Evolutionary conservation across 2,329 filamentous ascomycete genomes (phyloP).

Genomic region (Dendrostoma leiphaemia): DNA sequence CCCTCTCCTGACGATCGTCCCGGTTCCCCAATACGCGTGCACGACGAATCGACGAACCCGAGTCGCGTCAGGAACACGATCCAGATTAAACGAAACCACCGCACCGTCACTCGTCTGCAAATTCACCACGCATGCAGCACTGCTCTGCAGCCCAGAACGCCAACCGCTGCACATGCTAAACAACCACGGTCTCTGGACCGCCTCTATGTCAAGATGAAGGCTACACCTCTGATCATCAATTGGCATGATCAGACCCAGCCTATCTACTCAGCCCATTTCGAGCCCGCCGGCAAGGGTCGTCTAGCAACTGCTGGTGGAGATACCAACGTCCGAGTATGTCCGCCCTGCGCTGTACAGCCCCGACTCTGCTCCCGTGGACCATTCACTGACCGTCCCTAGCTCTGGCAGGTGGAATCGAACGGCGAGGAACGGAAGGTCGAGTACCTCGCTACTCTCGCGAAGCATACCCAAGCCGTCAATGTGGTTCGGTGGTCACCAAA

Average conservation of each 20-base stretch:
- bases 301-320: constrained; percentile 94
- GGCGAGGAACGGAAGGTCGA: constrained; percentile 87
- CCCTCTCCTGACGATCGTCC: not conserved
- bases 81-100: not conserved
- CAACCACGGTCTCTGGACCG: constrained; percentile 7
- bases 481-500: constrained; percentile 94
- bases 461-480: constrained; percentile 97
- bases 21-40: not conserved
- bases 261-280: constrained; percentile 96
- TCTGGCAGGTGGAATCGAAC: constrained; percentile 86
- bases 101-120: not conserved
- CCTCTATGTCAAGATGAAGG: constrained; percentile 71
- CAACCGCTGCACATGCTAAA: constrained; percentile 1
- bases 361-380: not conserved
- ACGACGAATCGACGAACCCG: not conserved
- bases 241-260: constrained; percentile 98
- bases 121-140: not conserved
- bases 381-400: constrained; percentile 42
- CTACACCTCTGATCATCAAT: constrained; percentile 91
- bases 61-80: not conserved
- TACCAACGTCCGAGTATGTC: constrained; percentile 84
- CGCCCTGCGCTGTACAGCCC: not conserved
- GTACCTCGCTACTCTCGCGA: constrained; percentile 86
- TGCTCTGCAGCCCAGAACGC: not conserved
- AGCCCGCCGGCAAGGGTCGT: constrained; percentile 85